phyloP scores from a whole-genome alignment of 2,329 filamentous ascomycete genomes.

The Penicillium sp. region DNA sequence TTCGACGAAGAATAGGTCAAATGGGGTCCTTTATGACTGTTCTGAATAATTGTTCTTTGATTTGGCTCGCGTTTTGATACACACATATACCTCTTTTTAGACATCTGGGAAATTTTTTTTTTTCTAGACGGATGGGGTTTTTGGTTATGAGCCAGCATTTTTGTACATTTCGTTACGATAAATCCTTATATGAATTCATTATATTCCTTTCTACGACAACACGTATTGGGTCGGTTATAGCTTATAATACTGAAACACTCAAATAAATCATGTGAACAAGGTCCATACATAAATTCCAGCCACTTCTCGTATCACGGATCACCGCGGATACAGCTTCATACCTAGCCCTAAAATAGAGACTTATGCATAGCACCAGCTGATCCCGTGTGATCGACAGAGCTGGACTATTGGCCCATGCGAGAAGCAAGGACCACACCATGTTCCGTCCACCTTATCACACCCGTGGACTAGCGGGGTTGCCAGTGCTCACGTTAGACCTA shows the following conservation, averaged over 20 bases:
- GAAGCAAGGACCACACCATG: background rate
- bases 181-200: background rate
- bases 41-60: background rate
- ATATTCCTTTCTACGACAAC: background rate
- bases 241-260: background rate
- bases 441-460: background rate
- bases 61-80: background rate
- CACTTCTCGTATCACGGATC: background rate
- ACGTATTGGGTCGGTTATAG: background rate
- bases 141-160: slow-evolving; percentile 1
- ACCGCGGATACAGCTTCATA: background rate
- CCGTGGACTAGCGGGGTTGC: background rate
- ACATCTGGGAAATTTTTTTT: background rate
- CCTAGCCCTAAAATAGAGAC: background rate
- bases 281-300: background rate
- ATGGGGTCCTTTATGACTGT: background rate
- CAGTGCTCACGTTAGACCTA: background rate
- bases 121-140: background rate
- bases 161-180: slow-evolving; percentile 2
- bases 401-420: background rate
- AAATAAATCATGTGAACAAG: background rate
- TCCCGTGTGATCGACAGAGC: slow-evolving; percentile 2
- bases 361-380: background rate
- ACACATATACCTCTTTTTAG: background rate
- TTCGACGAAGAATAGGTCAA: slow-evolving; percentile 60